Conservation (phyloP, 257 asterid genomes). For the Fraxinus cuspidata region DNA sequence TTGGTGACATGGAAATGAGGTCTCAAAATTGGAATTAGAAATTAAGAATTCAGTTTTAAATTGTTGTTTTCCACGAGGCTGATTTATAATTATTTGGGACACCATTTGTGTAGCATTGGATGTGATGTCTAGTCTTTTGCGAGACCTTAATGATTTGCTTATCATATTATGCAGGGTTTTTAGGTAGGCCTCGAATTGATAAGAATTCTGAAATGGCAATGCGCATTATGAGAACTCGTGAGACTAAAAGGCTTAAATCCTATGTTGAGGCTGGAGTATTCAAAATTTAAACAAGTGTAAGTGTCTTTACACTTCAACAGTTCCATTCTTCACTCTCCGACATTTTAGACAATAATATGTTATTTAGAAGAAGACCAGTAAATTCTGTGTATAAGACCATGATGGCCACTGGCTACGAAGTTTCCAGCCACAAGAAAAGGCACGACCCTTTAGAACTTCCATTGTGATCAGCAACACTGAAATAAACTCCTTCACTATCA, state of each 20-base stretch:
- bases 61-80: neutral
- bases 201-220: constrained; percentile 49
- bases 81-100: neutral
- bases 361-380: neutral
- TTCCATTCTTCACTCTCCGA: neutral
- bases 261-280: constrained; percentile 63
- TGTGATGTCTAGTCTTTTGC: neutral
- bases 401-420: neutral
- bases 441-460: no score
- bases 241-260: constrained; percentile 54
- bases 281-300: constrained; percentile 68
- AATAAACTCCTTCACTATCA: no score
- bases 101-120: constrained; percentile 3
- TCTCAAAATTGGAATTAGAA: constrained; percentile 4
- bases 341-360: neutral
- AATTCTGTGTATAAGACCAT: neutral
- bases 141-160: constrained; percentile 1
- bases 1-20: neutral
- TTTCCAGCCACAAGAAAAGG: neutral
- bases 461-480: no score
- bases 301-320: constrained; percentile 23
- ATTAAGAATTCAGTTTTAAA: neutral
- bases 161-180: constrained; percentile 40
- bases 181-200: constrained; percentile 49
- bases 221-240: constrained; percentile 49